phyloP scores from a whole-genome alignment of 257 asterid species.

The Primulina eburnea region DNA sequence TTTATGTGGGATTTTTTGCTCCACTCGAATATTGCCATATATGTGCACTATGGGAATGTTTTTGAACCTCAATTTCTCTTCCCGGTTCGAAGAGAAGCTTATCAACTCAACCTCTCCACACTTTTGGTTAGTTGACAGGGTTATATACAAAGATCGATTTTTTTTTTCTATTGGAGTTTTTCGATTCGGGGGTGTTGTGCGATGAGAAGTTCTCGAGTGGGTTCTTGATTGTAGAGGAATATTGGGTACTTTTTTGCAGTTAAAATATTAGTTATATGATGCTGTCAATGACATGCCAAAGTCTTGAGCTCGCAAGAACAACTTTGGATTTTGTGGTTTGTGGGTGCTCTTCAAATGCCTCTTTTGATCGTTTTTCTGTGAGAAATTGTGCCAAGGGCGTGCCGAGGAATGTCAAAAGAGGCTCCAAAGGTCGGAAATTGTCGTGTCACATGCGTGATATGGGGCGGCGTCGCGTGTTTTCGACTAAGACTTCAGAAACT shows the following conservation, averaged over 20 bases:
- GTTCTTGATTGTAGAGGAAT: constrained; percentile 31
- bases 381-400: constrained; percentile 39
- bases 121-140: constrained; percentile 5
- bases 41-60: background rate
- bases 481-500: constrained; percentile 63
- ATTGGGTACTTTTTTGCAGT: constrained; percentile 19
- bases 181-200: constrained; percentile 16
- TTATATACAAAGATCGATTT: constrained; percentile 12
- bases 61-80: background rate
- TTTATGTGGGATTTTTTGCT: constrained; percentile 6
- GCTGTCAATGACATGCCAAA: constrained; percentile 72
- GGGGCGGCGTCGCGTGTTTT: constrained; percentile 55
- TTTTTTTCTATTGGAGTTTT: constrained; percentile 10
- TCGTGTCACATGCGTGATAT: constrained; percentile 47
- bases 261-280: constrained; percentile 30
- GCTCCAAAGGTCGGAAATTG: constrained; percentile 42
- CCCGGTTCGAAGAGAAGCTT: constrained; percentile 18
- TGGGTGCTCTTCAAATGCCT: constrained; percentile 70
- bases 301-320: constrained; percentile 61
- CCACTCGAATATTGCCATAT: constrained; percentile 5
- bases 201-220: constrained; percentile 43
- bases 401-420: constrained; percentile 45
- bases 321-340: constrained; percentile 58
- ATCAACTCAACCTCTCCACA: constrained; percentile 20
- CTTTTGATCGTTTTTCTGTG: constrained; percentile 35